phyloP scores from a whole-genome alignment of 2,329 filamentous ascomycete species.

The Emmonsiellopsis sp. region DNA sequence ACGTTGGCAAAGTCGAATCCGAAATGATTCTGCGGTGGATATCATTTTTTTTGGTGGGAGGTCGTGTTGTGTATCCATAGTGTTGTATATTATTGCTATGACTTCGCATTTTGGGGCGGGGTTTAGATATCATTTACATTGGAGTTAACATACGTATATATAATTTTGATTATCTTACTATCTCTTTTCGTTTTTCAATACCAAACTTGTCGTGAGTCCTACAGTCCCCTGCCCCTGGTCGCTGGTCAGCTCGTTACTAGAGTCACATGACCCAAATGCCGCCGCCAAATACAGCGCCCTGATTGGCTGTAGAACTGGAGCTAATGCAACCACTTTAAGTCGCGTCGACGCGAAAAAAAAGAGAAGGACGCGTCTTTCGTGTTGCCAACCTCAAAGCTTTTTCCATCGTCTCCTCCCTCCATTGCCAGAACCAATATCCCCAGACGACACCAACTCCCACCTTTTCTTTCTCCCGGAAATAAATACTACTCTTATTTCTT shows the following conservation, averaged over 20 bases:
- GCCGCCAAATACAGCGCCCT: background rate
- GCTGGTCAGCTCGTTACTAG: no score
- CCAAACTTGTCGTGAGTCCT: background rate
- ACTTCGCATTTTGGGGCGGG: background rate
- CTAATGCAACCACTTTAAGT: constrained; percentile 14
- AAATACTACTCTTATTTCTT: background rate
- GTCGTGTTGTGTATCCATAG: background rate
- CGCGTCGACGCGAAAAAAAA: constrained; percentile 7
- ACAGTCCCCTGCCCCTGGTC: no score
- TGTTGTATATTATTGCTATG: background rate
- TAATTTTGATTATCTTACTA: background rate
- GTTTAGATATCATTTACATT: background rate
- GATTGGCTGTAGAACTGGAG: background rate
- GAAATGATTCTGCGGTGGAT: background rate
- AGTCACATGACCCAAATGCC: background rate
- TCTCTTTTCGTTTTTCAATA: background rate
- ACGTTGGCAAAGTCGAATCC: background rate
- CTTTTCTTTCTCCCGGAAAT: no score
- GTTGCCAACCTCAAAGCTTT: background rate
- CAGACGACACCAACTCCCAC: background rate
- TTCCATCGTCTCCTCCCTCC: background rate
- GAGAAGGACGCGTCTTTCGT: constrained; percentile 4
- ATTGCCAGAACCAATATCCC: background rate
- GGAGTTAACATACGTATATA: background rate
- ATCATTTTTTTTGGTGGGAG: background rate